These are phyloP conservation scores for Grammothele lineata DNA, from an alignment of 768 basidiomycete species.

Conservation along the genomic window DNA sequence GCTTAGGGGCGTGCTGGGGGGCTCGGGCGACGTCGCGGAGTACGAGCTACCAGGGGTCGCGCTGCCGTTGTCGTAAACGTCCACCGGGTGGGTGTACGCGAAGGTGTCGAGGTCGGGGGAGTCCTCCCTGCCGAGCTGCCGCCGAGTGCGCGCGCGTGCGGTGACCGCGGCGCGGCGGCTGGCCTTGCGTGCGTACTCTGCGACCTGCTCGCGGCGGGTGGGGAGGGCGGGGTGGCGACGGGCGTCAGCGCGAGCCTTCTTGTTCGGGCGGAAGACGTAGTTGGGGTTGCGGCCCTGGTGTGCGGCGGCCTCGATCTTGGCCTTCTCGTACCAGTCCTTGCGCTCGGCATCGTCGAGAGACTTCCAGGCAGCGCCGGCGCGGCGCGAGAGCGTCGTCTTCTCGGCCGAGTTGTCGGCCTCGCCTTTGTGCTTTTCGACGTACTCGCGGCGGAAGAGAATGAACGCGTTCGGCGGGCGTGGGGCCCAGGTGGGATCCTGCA, in stretches of 20 bases:
- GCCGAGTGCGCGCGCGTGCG: slow-evolving; percentile 2
- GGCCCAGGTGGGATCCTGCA: slow-evolving; percentile 52
- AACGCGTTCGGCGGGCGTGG: slow-evolving; percentile 68
- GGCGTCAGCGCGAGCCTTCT: slow-evolving; percentile 10
- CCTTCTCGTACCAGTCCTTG: slow-evolving; percentile 44
- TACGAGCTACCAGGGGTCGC: slow-evolving; percentile 3
- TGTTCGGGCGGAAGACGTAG: slow-evolving; percentile 56
- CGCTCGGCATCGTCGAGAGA: slow-evolving; percentile 42
- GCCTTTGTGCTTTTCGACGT: slow-evolving; percentile 42
- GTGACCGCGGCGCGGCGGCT: slow-evolving; percentile 4
- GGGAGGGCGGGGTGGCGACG: slow-evolving; percentile 13
- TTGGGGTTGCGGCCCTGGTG: slow-evolving; percentile 50
- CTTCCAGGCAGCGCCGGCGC: slow-evolving; percentile 75
- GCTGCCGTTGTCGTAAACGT: no score
- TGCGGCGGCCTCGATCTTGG: slow-evolving; percentile 50
- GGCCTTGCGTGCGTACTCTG: slow-evolving; percentile 18
- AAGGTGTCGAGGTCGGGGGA: no score
- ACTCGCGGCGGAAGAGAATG: slow-evolving; percentile 71
- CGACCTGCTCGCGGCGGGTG: slow-evolving; percentile 26
- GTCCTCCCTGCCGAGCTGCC: no score
- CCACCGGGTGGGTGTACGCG: no score
- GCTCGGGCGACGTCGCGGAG: slow-evolving; percentile 19
- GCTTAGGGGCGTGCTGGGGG: slow-evolving; percentile 11
- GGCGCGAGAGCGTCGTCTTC: slow-evolving; percentile 66
- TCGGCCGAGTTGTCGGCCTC: slow-evolving; percentile 16